Conservation (phyloP, 176 grass and related monocot genomes). For the Cenchrus americanus region DNA sequence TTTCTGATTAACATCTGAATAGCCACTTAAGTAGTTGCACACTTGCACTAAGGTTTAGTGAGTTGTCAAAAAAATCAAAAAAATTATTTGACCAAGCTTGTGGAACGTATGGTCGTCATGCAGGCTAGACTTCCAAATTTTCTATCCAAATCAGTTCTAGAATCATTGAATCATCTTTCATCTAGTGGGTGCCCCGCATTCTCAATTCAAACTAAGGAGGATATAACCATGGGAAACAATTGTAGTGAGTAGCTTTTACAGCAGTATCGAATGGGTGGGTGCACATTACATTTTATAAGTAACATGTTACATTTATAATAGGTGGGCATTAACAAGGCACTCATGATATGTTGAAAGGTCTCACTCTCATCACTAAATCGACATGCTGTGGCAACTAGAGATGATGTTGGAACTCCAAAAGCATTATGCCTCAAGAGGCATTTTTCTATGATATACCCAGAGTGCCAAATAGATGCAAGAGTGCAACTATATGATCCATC, state of each 20-base stretch:
- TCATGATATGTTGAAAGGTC: slow-evolving; percentile 78
- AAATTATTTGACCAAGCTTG: background rate
- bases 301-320: slow-evolving; percentile 55
- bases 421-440: slow-evolving; percentile 87
- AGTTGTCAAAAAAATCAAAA: background rate
- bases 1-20: slow-evolving; percentile 1
- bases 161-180: slow-evolving; percentile 7
- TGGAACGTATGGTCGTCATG: background rate
- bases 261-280: background rate
- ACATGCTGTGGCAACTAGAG: slow-evolving; percentile 97
- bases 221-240: background rate
- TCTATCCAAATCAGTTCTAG: background rate
- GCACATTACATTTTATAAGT: slow-evolving; percentile 33
- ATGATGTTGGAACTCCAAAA: slow-evolving; percentile 90
- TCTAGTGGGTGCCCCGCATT: background rate
- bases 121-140: background rate
- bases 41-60: background rate
- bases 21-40: background rate
- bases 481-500: slow-evolving; percentile 83
- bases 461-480: slow-evolving; percentile 89
- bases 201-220: background rate
- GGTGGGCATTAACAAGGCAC: slow-evolving; percentile 63
- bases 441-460: slow-evolving; percentile 91
- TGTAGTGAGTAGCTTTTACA: background rate
- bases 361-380: slow-evolving; percentile 93